Percentiles rank a stretch among this genome's conserved stretches.
Evolutionary conservation across 768 basidiomycete genomes (phyloP).

Genomic region (Phylloporus sp.): DNA sequence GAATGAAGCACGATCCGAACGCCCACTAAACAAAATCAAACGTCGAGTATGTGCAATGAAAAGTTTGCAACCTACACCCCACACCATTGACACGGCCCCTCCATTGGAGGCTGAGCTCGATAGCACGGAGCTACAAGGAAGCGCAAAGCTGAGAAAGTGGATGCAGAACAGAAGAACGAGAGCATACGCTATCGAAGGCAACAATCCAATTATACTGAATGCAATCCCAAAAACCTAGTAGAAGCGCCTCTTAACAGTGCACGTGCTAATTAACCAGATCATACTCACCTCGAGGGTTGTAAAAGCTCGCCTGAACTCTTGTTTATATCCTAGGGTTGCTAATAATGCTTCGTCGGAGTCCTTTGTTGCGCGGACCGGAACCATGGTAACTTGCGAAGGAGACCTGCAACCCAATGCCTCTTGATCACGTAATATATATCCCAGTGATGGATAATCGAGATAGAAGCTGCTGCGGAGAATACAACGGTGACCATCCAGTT

Average conservation of each 20-base stretch:
- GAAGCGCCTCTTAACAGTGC: not conserved
- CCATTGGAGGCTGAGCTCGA: slow-evolving; percentile 45
- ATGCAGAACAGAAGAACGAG: slow-evolving; percentile 10
- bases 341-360: slow-evolving; percentile 27
- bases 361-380: not conserved
- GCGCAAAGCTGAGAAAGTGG: not conserved
- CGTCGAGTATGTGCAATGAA: not conserved
- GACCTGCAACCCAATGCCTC: not conserved
- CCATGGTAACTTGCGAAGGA: not conserved
- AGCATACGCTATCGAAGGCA: slow-evolving; percentile 56
- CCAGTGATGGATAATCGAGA: not conserved
- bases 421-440: not conserved
- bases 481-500: not conserved
- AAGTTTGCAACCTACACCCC: slow-evolving; percentile 30
- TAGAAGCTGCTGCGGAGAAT: not conserved
- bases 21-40: slow-evolving; percentile 27
- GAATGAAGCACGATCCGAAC: slow-evolving; percentile 33
- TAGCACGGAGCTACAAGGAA: slow-evolving; percentile 39
- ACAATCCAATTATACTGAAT: slow-evolving; percentile 64
- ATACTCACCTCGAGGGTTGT: slow-evolving; percentile 25
- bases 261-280: not conserved
- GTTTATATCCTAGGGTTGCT: slow-evolving; percentile 30
- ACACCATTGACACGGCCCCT: slow-evolving; percentile 41
- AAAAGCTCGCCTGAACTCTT: slow-evolving; percentile 33
- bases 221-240: slow-evolving; percentile 62